These are phyloP conservation scores for Oligophagozyma castellii DNA, from an alignment of 1,139 yeast genomes.

Conservation along the genomic window DNA sequence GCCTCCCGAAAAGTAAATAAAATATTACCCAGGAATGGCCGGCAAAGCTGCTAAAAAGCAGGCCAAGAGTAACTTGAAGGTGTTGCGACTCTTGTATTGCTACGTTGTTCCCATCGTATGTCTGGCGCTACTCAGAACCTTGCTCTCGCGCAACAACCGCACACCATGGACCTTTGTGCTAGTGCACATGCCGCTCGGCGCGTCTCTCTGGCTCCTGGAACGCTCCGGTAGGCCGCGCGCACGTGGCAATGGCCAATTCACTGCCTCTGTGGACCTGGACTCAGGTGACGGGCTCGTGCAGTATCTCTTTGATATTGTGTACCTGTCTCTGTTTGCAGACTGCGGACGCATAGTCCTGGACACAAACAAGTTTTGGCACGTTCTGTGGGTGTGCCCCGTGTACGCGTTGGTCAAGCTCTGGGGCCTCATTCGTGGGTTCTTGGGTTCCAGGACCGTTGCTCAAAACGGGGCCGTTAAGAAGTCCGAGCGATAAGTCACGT, in stretches of 20 bases:
- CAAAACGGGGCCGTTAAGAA: constrained; percentile 8
- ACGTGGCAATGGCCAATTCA: constrained; percentile 9
- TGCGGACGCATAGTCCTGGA: constrained; percentile 15
- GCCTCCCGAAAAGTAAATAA: too few species aligned
- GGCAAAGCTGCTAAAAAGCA: constrained; percentile 12
- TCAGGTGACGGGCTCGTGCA: constrained; percentile 18
- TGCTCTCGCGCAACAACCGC: constrained; percentile 4
- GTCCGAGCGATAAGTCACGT: constrained; percentile 24
- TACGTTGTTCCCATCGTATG: constrained; percentile 7
- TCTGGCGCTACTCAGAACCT: constrained; percentile 10
- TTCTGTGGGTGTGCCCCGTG: constrained; percentile 11
- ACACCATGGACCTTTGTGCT: constrained; percentile 7
- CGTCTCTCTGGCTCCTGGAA: constrained; percentile 17
- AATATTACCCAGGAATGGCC: too few species aligned
- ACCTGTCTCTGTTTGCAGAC: constrained; percentile 19
- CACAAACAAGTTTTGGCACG: constrained; percentile 17
- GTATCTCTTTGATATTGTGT: constrained; percentile 22
- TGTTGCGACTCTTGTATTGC: constrained; percentile 5
- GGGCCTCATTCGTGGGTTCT: constrained; percentile 13
- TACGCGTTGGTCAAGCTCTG: constrained; percentile 18
- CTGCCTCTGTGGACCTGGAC: constrained; percentile 17
- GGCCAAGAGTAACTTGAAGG: constrained; percentile 6
- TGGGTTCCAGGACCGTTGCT: too few species aligned
- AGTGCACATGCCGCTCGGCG: constrained; percentile 15
- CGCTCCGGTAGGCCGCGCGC: constrained; percentile 19